phyloP scores from a whole-genome alignment of 495 filamentous ascomycete genomes.

The Aspergillus avenaceus region DNA sequence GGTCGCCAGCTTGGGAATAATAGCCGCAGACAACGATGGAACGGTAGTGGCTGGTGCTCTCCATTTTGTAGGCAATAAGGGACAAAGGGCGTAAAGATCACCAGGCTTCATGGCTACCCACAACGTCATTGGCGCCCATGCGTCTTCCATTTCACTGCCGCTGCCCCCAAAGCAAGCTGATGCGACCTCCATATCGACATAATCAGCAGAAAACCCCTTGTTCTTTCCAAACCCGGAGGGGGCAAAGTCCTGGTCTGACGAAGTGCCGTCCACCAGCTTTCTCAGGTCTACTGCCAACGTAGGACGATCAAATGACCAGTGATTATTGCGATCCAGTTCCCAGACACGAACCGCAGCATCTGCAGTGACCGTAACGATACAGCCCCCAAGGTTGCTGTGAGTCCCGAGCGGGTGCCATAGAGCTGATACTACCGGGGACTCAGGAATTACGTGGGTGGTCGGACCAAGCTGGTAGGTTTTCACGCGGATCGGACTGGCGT shows the following conservation, averaged over 20 bases:
- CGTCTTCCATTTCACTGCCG: constrained; percentile 59
- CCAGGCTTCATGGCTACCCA: constrained; percentile 88
- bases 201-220: constrained; percentile 79
- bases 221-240: constrained; percentile 65
- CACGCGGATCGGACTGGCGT: constrained; percentile 61
- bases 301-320: constrained; percentile 81
- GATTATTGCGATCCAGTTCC: constrained; percentile 75
- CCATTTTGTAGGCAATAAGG: constrained; percentile 78
- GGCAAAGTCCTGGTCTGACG: constrained; percentile 69
- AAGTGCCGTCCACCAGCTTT: constrained; percentile 75
- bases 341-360: constrained; percentile 83
- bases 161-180: constrained; percentile 76
- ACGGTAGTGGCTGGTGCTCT: constrained; percentile 69
- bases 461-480: constrained; percentile 84
- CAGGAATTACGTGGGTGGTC: constrained; percentile 80
- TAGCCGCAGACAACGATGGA: constrained; percentile 69
- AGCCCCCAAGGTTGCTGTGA: constrained; percentile 50
- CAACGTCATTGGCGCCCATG: constrained; percentile 87
- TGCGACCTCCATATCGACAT: constrained; percentile 81
- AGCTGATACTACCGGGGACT: constrained; percentile 69
- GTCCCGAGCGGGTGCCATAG: constrained; percentile 86
- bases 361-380: constrained; percentile 76
- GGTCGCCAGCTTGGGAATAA: constrained; percentile 61
- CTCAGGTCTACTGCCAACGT: constrained; percentile 75
- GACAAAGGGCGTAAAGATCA: constrained; percentile 87